phyloP scores from a whole-genome alignment of 179 eudicot genomes.

The Nepenthes alata region DNA sequence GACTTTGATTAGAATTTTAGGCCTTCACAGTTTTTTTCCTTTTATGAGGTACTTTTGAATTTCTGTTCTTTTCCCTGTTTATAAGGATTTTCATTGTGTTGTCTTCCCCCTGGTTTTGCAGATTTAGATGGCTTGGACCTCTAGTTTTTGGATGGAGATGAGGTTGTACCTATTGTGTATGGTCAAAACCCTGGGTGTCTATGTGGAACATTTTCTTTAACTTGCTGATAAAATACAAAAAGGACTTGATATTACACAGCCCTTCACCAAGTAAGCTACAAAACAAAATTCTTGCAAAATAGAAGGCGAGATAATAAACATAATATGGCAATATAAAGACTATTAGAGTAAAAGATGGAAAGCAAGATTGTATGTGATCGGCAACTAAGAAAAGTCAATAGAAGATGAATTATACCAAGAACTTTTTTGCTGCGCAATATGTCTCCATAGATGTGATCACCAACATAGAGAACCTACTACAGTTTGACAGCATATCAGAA shows the following conservation, averaged over 20 bases:
- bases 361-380: too few relatives aligned
- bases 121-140: too few relatives aligned
- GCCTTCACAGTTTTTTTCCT: neutral
- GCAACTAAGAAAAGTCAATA: neutral
- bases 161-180: too few relatives aligned
- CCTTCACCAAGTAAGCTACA: neutral
- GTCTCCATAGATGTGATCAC: constrained; percentile 98
- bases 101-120: too few relatives aligned
- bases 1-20: neutral
- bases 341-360: neutral
- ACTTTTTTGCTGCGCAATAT: constrained; percentile 90
- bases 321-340: neutral
- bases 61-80: too few relatives aligned
- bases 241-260: too few relatives aligned
- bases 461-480: constrained; percentile 86
- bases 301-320: neutral
- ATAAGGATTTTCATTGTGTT: too few relatives aligned
- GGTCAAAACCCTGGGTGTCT: too few relatives aligned
- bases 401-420: constrained; percentile 46
- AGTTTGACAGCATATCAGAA: constrained; percentile 9
- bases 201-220: too few relatives aligned
- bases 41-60: too few relatives aligned
- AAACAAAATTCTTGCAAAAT: neutral
- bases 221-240: too few relatives aligned
- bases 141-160: too few relatives aligned